A percentile compares a stretch with the other conserved stretches of the same genome.
phyloP scores from a whole-genome alignment of 2,329 filamentous ascomycete species.

The Colletotrichum sublineola region DNA sequence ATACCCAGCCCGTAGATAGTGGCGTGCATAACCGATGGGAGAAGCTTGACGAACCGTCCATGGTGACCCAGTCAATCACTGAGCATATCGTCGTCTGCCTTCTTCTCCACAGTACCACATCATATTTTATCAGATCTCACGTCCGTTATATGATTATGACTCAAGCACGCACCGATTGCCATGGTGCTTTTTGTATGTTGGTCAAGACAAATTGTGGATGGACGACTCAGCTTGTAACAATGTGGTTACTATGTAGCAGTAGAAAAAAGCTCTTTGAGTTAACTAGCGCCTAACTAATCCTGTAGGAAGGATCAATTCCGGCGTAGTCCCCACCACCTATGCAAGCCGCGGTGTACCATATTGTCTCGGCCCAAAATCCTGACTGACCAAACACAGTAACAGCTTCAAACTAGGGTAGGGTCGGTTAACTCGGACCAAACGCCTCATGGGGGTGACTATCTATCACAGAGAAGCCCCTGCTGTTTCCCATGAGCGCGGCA shows the following conservation, averaged over 20 bases:
- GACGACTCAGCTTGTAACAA: neutral
- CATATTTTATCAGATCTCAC: too few species aligned
- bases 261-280: neutral
- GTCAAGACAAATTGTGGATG: too few species aligned
- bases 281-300: constrained; percentile 23
- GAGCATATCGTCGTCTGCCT: too few species aligned
- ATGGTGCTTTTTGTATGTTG: neutral
- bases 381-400: too few species aligned
- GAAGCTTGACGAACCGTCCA: too few species aligned
- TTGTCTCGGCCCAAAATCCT: constrained; percentile 11
- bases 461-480: neutral
- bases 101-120: too few species aligned
- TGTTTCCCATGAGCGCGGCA: neutral
- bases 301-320: constrained; percentile 1
- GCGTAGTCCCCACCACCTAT: constrained; percentile 11
- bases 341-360: neutral
- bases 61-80: too few species aligned
- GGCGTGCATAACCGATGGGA: too few species aligned
- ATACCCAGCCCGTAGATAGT: too few species aligned
- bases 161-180: neutral
- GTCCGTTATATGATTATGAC: too few species aligned
- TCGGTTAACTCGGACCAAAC: neutral
- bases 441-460: neutral
- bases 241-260: too few species aligned
- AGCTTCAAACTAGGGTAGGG: neutral